Base-by-base conservation (phyloP, 2,329 filamentous ascomycete genomes). In the Mycocentrospora acerina region DNA sequence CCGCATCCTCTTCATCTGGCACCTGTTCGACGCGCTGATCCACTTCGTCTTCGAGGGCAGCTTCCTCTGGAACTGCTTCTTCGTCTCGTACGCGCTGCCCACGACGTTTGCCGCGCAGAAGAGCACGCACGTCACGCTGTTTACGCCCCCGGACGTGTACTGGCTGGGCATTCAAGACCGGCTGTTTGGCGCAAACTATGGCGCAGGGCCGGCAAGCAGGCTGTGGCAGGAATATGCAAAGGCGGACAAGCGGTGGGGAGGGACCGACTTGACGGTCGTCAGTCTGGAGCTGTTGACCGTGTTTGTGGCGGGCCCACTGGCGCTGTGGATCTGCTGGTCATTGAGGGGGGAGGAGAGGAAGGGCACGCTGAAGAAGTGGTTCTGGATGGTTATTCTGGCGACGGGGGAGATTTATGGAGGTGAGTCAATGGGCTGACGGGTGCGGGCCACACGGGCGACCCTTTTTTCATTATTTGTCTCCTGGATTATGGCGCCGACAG, bases 41-140 rank as follows among this genome's bases (percentile, higher is more conserved):
- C 93, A 98, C 73, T 82, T 94, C 69, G 75, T 89, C 65, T 86
- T 97, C 64, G 91, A 97, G 72, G 90, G 89, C 37, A 85, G 82
- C 59, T 97, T 89, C 69, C 81, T 96, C 16, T 96, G 90, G 76
- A 88, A 95, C 71, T 95, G 88, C 74, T 94, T 97, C 78, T 91
- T 90, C 77, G 77, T 77, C 52, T 82, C 74, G 57, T 68, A 69
- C 32, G 57, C 66, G 14, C 63, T 79, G 26, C 67, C 73, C 7
- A 66, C 67, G 26, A 53, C 52, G 26, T 66, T 67, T 40, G 54
- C 57, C 2, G 56, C 53, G 7, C 41, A 57, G 26, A 48, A 60
- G 32, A 59, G 62, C 15, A 55, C 53, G 24, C 53, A 52, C 6
- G 56, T 72, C 52, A 46, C 63, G 45, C 35, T 73, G 34, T 57